Base-by-base conservation (phyloP, 768 basidiomycete genomes). In the Naganishia vishniacii region DNA sequence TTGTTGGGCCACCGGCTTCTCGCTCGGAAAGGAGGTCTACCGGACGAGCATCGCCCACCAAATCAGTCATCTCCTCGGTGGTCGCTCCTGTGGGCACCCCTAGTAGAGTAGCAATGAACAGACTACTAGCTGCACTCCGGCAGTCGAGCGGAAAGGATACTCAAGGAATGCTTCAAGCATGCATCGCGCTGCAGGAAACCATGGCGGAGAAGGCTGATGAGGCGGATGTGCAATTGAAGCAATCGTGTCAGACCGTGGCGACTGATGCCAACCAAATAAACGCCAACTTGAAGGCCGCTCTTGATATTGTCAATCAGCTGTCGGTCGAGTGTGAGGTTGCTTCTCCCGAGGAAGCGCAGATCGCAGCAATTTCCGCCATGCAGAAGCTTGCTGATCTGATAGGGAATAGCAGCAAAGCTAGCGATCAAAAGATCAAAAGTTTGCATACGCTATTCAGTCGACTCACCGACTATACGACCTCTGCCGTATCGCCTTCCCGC, bases 81-180 rank as follows among this genome's bases (percentile, higher is more conserved):
- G 13, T 56, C 34, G 20, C 23, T 9, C 53, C 32, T 15, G 62
- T 37, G 2, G 62, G 62, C 16, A 63, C 62, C 16, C 48, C 62
- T n/a, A 63, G 62, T 53, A 32, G 62, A 16, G 48, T 63, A n/a
- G 48, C 44, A 4, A 63, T 63, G 48, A 49, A 48, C n/a, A 34
- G 62, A 7, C 62, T 63, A 16, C 40, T 63, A 8, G 62, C 48
- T 41, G 48, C 48, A 4, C 20, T 63, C 3, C 62, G 62, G 4
- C 34, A 49, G 16, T 48, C 62, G 15, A 49, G 46, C 12, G 37
- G 48, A 25, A 34, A 53, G 13, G 48, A 63, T 25, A 40, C 62
- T 5, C 62, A 37, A 29, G 34, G 41, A 20, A 63, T 63, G 62
- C 37, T 63, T 26, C 45, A 63, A 7, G 62, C 62, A 11, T 63